A percentile compares a stretch with the other conserved stretches of the same genome.
phyloP scores from a whole-genome alignment of 2,329 filamentous ascomycete species.

The Cordyceps militaris region DNA sequence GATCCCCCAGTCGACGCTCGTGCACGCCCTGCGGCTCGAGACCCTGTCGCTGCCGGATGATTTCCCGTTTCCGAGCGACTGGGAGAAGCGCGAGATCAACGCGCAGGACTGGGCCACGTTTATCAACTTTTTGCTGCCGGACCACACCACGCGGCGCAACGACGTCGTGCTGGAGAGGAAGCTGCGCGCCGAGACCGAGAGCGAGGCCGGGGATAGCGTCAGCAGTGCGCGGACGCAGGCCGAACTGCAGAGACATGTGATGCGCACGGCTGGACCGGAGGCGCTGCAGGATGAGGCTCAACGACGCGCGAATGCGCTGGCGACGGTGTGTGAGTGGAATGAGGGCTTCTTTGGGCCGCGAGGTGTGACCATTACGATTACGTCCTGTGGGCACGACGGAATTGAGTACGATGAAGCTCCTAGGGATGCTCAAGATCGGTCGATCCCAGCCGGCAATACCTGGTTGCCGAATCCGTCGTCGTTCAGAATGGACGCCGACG shows the following conservation, averaged over 20 bases:
- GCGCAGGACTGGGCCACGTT: conserved; percentile 54
- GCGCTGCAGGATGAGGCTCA: conserved; percentile 16
- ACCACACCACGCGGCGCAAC: conserved; percentile 37
- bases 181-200: conserved; percentile 32
- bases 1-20: conserved; percentile 23
- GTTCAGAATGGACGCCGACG: conserved; percentile 36
- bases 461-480: conserved; percentile 14
- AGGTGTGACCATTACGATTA: conserved; percentile 36
- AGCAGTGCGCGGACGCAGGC: conserved; percentile 23
- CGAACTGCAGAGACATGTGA: conserved; percentile 35
- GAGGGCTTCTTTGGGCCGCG: conserved; percentile 47
- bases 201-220: conserved; percentile 20
- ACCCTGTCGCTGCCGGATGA: conserved; percentile 32
- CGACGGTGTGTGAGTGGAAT: conserved; percentile 49
- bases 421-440: conserved; percentile 12
- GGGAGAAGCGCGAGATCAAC: conserved; percentile 37
- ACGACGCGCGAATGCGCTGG: conserved; percentile 27
- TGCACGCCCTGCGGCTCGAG: conserved; percentile 30
- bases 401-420: neutral
- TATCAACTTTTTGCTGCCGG: conserved; percentile 47
- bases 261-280: conserved; percentile 20
- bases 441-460: too few relatives aligned
- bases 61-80: conserved; percentile 36
- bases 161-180: conserved; percentile 44
- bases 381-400: conserved; percentile 14